Evolutionary conservation across 768 basidiomycete genomes (phyloP), one percentile per base, ranked within the genome.

Genomic region (Naganishia onofrii): DNA sequence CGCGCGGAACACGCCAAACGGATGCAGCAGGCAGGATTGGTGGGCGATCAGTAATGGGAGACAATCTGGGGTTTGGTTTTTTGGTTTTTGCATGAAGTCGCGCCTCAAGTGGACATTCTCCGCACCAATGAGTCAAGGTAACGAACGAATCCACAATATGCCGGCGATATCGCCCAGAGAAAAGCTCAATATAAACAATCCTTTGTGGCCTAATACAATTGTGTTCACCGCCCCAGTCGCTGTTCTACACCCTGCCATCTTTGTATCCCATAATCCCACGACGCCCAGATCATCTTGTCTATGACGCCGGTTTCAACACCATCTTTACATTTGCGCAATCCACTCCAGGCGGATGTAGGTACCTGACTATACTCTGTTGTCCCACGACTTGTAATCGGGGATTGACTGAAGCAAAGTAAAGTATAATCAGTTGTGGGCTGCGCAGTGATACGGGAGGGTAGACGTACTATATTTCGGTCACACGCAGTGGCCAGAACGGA

Each of bases 1-100:
- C 51, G 68, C 15, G 60, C 57, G 21, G 72, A 73, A 55, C 72
- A 76, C 55, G 56, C 51, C 34, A 48, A 68, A 48, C 68, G 71
- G 36, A 56, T 78, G 42, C 56, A 65, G 36, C 9, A 5, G 54
- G 28, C 54, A 34, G 32, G 54, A 31, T 31, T 34, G 26, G 7
- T 7, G 29, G 26, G 4, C 5, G 54, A 31, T 26, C 54, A 34
- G 13, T 55, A 31, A 29, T 21, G 2, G 4, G 19, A 29, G 28
- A 17, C 32, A 2, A 32, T 17, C 54, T 21, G 2, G 13, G 54
- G 6, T 29, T 12, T 12, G 34, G 12, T 12, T 12, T 36, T n/a
- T n/a, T n/a, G n/a, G n/a, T n/a, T n/a, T n/a, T n/a, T n/a, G n/a
- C n/a, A 36, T 4, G 34, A 36, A 12, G 12, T 36, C 34, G 34